Evolutionary conservation across 139 green algal genomes (phyloP), one percentile per base, ranked within the genome.

Genomic region (Closterium sp.): DNA sequence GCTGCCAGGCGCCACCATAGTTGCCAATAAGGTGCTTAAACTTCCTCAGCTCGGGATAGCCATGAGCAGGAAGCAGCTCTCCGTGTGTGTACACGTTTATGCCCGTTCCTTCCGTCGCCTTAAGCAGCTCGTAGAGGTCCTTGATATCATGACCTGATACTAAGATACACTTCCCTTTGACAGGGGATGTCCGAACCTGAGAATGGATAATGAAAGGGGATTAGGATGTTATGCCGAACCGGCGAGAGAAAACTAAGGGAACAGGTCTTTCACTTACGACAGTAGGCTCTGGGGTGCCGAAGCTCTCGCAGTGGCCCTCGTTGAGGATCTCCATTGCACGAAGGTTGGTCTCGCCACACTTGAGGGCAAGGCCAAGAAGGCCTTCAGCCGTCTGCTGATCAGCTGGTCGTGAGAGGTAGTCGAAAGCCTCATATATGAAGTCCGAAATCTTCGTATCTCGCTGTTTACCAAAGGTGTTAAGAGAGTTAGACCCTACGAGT

Each of bases 121-220:
- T 64, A 28, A 97, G 93, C 93, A 97, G 91, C 23, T 84, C 87
- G 28, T 97, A 33, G 25, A 93, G 93, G 94, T 97, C 96, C 84
- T 96, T 90, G 94, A 98, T 94, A 94, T 97, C 96, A 90, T 98
- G 96, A 21, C 96, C 96, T 0, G 92, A 96, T 28, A 98, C 91
- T 19, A 98, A 92, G 88, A 98, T 96, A 84, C 88, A 91, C 93
- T 97, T 97, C 87, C 96, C 96, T 8, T 89, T 43, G 5, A 92
- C 83, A 30, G 96, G 96, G 33, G 93, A 94, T 12, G 97, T 94
- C 33, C 86, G 84, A 25, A 97, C 55, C 55, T 76, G 55, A 76
- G 25, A 76, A 2, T 16, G 12, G 16, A 76, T 76, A 7, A 28
- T 19, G 23, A 76, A 19, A 28, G 16, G 55, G n/a, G n/a, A n/a